These are phyloP conservation scores for Globisporangium cederbergense DNA, from an alignment of 352 stramenopile genomes.

Conservation along the genomic window DNA sequence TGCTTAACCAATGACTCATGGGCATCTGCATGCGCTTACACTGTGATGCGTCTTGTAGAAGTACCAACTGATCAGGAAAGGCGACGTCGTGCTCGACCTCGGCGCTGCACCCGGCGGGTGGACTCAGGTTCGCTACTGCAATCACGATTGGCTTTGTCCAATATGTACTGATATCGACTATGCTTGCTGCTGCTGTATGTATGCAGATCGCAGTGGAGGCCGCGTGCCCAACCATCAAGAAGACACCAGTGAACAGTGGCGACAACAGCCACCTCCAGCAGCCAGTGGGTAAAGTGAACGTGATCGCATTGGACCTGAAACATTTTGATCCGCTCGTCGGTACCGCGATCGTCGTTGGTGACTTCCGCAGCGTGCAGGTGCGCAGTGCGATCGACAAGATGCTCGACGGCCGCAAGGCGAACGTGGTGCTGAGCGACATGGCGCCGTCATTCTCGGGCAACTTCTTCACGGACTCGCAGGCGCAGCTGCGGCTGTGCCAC, in stretches of 20 bases:
- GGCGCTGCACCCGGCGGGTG: constrained; percentile 80
- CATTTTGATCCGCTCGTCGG: constrained; percentile 71
- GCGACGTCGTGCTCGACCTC: constrained; percentile 77
- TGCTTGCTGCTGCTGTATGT: no score
- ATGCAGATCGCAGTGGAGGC: constrained; percentile 56
- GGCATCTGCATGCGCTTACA: neutral
- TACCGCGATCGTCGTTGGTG: constrained; percentile 65
- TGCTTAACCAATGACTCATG: neutral
- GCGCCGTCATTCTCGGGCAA: constrained; percentile 80
- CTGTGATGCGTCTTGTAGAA: constrained; percentile 32
- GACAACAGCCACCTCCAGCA: constrained; percentile 15
- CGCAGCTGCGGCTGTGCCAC: constrained; percentile 79
- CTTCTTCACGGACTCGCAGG: constrained; percentile 70
- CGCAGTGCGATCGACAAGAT: constrained; percentile 50
- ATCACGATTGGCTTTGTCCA: no score
- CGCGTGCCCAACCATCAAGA: constrained; percentile 20
- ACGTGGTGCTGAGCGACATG: constrained; percentile 89
- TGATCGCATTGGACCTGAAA: constrained; percentile 77
- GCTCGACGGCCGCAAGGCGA: constrained; percentile 41
- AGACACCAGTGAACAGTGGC: constrained; percentile 11
- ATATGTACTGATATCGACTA: no score
- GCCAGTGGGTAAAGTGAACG: constrained; percentile 22
- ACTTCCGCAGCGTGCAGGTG: constrained; percentile 68
- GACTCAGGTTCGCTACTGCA: constrained; percentile 84
- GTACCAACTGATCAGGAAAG: constrained; percentile 58